Evolutionary conservation across 306 rosid species (phyloP).

Genomic region (Citrullus amarus): DNA sequence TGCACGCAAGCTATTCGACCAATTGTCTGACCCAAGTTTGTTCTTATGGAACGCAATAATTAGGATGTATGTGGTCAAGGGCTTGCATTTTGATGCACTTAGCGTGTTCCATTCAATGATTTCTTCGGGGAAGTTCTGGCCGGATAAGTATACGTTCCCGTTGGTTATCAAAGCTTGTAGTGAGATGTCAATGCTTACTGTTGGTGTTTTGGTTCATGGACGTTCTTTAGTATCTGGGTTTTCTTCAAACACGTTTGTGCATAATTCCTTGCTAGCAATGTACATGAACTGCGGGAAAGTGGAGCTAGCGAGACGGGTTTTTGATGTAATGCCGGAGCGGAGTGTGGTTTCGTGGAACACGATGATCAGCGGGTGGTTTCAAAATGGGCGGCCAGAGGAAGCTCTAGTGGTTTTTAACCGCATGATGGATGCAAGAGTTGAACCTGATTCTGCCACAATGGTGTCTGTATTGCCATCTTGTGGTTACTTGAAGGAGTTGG

Average conservation of each 20-base stretch:
- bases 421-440: conserved; percentile 54
- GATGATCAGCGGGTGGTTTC: conserved; percentile 59
- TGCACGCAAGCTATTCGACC: conserved; percentile 53
- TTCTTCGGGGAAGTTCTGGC: conserved; percentile 20
- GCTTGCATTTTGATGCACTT: conserved; percentile 38
- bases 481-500: conserved; percentile 41
- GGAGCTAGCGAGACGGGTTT: conserved; percentile 39
- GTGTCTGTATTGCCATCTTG: conserved; percentile 74
- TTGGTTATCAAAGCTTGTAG: conserved; percentile 63
- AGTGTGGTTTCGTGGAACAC: conserved; percentile 79
- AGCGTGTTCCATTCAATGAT: conserved; percentile 50
- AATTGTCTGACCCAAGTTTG: conserved; percentile 28
- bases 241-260: conserved; percentile 34
- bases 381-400: conserved; percentile 34
- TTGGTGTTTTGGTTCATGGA: conserved; percentile 61
- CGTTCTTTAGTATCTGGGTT: conserved; percentile 35
- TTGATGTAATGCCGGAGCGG: conserved; percentile 42
- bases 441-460: conserved; percentile 57
- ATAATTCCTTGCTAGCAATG: conserved; percentile 74
- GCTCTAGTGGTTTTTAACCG: conserved; percentile 36
- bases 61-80: conserved; percentile 32
- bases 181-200: conserved; percentile 28
- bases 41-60: conserved; percentile 48
- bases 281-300: conserved; percentile 55
- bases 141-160: conserved; percentile 58